Evolutionary conservation across 225 moss, liverwort and hornwort genomes (phyloP).

Genomic region (Physcomitrellopsis africana): DNA sequence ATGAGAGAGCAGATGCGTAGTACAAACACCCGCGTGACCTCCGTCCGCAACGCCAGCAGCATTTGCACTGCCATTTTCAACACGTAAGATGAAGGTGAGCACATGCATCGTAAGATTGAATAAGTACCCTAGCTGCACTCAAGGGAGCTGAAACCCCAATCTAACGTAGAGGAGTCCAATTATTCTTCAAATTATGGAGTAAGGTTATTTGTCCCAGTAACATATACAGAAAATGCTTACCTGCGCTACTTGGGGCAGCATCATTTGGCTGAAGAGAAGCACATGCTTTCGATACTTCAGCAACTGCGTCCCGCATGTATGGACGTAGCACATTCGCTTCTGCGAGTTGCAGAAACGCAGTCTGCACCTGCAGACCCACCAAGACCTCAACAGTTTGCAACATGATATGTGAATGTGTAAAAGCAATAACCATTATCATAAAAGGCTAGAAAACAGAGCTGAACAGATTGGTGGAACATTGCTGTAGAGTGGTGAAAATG

Average conservation of each 20-base stretch:
- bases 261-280: conserved; percentile 78
- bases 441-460: neutral
- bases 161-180: neutral
- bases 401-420: neutral
- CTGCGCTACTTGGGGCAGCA: conserved; percentile 78
- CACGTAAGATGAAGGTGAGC: neutral
- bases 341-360: conserved; percentile 81
- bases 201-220: neutral
- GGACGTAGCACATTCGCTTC: conserved; percentile 93
- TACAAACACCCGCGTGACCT: conserved; percentile 88
- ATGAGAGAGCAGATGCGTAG: conserved; percentile 86
- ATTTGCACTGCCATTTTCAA: conserved; percentile 78
- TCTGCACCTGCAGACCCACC: conserved; percentile 61
- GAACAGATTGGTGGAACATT: neutral
- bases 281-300: conserved; percentile 87
- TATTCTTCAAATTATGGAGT: neutral
- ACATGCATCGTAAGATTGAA: neutral
- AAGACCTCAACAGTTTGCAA: neutral
- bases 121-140: neutral
- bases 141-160: neutral
- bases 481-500: neutral
- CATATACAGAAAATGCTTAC: conserved; percentile 31
- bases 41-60: conserved; percentile 80
- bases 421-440: neutral
- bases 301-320: conserved; percentile 89